These are phyloP conservation scores for Jatropha multifida DNA, from an alignment of 441 rosid species.

Conservation along the genomic window DNA sequence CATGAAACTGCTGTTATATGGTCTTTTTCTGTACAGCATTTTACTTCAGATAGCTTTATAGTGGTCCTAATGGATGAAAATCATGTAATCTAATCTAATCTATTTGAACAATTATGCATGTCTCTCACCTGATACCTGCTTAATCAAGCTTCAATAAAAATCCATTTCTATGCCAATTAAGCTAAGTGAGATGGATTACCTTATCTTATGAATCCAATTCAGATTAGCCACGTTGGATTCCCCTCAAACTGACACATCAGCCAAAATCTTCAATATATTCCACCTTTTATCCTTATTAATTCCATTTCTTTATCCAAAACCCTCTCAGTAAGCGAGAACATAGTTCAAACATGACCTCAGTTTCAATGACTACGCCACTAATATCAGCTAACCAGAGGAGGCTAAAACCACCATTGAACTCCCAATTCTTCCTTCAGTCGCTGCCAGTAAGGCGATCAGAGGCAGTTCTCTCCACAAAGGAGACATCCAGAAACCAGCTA, in stretches of 20 bases:
- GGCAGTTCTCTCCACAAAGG: constrained; percentile 3
- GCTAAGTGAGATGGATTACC: constrained; percentile 33
- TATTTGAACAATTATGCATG: background rate
- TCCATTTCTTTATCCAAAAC: background rate
- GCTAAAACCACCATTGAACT: constrained; percentile 10
- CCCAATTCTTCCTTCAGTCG: constrained; percentile 29
- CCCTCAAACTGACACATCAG: background rate
- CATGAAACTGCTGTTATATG: background rate
- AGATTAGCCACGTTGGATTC: background rate
- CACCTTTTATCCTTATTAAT: background rate
- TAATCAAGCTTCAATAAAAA: background rate
- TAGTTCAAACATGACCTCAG: constrained; percentile 26
- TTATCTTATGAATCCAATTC: constrained; percentile 29
- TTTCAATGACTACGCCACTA: constrained; percentile 34
- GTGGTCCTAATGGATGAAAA: background rate
- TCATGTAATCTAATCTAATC: too few species aligned
- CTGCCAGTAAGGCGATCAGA: constrained; percentile 22
- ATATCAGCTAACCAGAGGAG: constrained; percentile 16
- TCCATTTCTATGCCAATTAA: constrained; percentile 8
- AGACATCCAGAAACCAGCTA: constrained; percentile 22
- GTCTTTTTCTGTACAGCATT: background rate
- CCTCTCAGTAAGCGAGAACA: background rate
- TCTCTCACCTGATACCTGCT: background rate
- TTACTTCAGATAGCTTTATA: background rate
- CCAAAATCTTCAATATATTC: background rate